Conservation (phyloP, 768 basidiomycete species). For the Hirschioporus abietinus region DNA sequence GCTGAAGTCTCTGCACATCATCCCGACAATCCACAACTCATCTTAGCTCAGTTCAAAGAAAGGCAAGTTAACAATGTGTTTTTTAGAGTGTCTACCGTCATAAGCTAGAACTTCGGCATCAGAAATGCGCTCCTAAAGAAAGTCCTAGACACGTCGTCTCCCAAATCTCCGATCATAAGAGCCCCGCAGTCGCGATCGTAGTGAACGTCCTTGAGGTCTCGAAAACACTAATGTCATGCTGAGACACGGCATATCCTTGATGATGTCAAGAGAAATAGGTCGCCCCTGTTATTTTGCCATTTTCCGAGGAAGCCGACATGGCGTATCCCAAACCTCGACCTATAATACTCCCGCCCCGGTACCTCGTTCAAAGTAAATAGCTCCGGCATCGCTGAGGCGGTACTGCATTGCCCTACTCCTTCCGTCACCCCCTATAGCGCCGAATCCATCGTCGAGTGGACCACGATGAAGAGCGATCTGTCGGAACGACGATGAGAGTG, state of each 20-base stretch:
- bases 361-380: slow-evolving; percentile 68
- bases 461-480: slow-evolving; percentile 64
- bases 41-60: slow-evolving; percentile 62
- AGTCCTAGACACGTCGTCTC: neutral
- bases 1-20: slow-evolving; percentile 30
- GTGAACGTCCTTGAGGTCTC: neutral
- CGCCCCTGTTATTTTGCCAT: neutral
- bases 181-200: neutral
- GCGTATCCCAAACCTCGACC: slow-evolving; percentile 8
- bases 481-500: neutral
- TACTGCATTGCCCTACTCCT: slow-evolving; percentile 64
- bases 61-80: slow-evolving; percentile 35
- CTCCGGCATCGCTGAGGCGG: slow-evolving; percentile 58
- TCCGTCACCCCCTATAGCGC: slow-evolving; percentile 36
- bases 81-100: neutral
- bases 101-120: neutral
- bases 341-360: slow-evolving; percentile 61
- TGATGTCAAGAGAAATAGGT: neutral
- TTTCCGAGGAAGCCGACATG: neutral
- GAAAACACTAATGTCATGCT: neutral
- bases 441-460: slow-evolving; percentile 28
- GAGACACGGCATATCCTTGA: too few relatives aligned
- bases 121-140: neutral
- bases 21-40: slow-evolving; percentile 35
- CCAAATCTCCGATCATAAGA: neutral